A percentile compares a stretch with the other conserved stretches of the same genome.
Conservation (phyloP, 2,329 filamentous ascomycete species). For the Dryadomyces sulphureus region DNA sequence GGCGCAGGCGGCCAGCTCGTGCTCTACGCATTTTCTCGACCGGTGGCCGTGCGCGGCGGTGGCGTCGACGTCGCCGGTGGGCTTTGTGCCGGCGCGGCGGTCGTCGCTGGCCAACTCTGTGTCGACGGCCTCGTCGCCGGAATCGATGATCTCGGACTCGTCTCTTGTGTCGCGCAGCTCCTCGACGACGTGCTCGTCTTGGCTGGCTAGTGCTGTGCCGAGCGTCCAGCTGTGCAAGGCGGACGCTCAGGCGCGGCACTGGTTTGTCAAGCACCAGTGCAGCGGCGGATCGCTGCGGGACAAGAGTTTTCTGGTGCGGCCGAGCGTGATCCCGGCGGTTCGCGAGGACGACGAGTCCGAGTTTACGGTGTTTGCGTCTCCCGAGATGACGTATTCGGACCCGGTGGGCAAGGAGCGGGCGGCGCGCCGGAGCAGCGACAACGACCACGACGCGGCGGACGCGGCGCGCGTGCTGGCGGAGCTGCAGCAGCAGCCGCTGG, state of each 20-base stretch:
- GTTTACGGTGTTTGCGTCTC: conserved; percentile 29
- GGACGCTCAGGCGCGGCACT: conserved; percentile 50
- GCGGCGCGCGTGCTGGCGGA: conserved; percentile 45
- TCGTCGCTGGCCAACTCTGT: conserved; percentile 49
- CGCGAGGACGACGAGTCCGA: conserved; percentile 39
- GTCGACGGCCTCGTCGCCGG: conserved; percentile 49
- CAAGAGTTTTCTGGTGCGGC: conserved; percentile 36
- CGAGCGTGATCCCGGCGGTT: conserved; percentile 33
- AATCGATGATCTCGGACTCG: conserved; percentile 52
- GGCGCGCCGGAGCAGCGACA: conserved; percentile 30
- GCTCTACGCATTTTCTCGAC: conserved; percentile 34
- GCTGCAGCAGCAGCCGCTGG: conserved; percentile 36
- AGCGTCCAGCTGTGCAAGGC: conserved; percentile 27
- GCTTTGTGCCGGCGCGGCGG: conserved; percentile 34
- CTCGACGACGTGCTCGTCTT: conserved; percentile 46
- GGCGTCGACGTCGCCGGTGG: conserved; percentile 36
- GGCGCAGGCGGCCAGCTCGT: conserved; percentile 34
- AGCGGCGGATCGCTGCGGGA: conserved; percentile 7
- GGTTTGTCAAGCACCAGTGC: conserved; percentile 41
- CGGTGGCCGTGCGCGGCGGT: conserved; percentile 28
- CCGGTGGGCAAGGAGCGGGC: conserved; percentile 35
- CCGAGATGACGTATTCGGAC: conserved; percentile 37
- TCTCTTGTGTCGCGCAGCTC: conserved; percentile 48
- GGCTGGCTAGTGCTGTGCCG: conserved; percentile 45
- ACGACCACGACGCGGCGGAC: conserved; percentile 40